phyloP scores from a whole-genome alignment of 2,329 filamentous ascomycete genomes.

The Lasiodiplodia theobromae region DNA sequence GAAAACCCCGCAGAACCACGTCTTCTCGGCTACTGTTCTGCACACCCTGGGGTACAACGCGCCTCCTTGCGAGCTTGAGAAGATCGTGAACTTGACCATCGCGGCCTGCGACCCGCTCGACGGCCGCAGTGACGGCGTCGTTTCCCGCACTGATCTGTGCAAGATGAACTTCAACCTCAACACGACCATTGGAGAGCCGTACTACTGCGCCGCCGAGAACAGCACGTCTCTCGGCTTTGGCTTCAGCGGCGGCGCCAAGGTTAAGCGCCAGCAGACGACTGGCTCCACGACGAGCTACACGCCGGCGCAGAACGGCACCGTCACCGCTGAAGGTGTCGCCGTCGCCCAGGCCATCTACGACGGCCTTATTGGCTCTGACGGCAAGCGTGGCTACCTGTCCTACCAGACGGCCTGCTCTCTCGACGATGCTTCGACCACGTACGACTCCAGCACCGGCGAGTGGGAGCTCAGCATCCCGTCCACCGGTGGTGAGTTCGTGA shows the following conservation, averaged over 20 bases:
- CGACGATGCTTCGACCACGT: conserved; percentile 46
- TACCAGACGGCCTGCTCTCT: conserved; percentile 45
- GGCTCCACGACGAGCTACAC: conserved; percentile 26
- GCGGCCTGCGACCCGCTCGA: conserved; percentile 63
- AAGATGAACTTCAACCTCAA: conserved; percentile 55
- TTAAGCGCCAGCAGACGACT: conserved; percentile 14
- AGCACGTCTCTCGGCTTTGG: conserved; percentile 33
- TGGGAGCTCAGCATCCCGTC: conserved; percentile 45
- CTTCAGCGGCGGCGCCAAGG: conserved; percentile 23
- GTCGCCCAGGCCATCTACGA: conserved; percentile 38
- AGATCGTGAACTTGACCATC: conserved; percentile 64
- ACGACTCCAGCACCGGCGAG: conserved; percentile 41
- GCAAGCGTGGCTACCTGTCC: conserved; percentile 52
- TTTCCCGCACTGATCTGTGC: conserved; percentile 59
- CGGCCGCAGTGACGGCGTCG: conserved; percentile 61
- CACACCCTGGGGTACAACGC: conserved; percentile 51
- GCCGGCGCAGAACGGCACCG: conserved; percentile 44
- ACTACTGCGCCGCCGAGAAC: conserved; percentile 48
- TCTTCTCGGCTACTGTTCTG: conserved; percentile 51
- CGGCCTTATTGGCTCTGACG: conserved; percentile 50
- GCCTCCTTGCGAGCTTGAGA: conserved; percentile 55
- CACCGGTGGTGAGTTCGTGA: conserved; percentile 51
- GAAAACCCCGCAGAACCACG: conserved; percentile 40
- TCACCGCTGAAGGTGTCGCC: conserved; percentile 41
- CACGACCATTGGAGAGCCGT: conserved; percentile 56